Evolutionary conservation across 2,329 filamentous ascomycete species (phyloP).

Genomic region (Colletotrichum noveboracense): DNA sequence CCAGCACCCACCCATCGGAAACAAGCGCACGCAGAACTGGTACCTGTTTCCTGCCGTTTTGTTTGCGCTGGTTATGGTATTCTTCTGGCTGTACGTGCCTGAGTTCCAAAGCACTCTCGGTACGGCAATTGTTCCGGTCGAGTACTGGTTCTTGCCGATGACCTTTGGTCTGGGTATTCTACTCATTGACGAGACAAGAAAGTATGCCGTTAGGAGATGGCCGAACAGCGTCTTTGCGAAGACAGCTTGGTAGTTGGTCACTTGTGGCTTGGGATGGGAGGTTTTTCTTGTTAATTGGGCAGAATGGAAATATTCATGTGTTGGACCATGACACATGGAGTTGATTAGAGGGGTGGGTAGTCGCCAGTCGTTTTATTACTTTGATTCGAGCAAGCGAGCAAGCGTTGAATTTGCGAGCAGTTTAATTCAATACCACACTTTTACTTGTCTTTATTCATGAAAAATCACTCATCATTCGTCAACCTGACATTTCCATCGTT

Average conservation of each 20-base stretch:
- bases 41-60: constrained; percentile 73
- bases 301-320: not conserved
- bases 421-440: not conserved
- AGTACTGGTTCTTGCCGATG: constrained; percentile 79
- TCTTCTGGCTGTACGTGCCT: constrained; percentile 75
- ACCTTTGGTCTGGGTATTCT: constrained; percentile 68
- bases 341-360: not conserved
- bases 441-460: not conserved
- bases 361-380: not conserved
- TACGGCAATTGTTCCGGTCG: constrained; percentile 69
- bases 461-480: not conserved
- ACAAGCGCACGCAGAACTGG: constrained; percentile 68
- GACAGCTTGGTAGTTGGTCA: constrained; percentile 49
- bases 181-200: constrained; percentile 57
- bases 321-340: not conserved
- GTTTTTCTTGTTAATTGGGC: not conserved
- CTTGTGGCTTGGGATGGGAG: not conserved
- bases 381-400: not conserved
- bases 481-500: not conserved
- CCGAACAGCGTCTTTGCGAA: constrained; percentile 49
- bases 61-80: constrained; percentile 71
- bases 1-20: constrained; percentile 73
- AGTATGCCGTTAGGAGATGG: constrained; percentile 50
- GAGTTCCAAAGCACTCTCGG: constrained; percentile 64
- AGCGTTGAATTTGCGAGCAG: not conserved